These are phyloP conservation scores for Podospora tetraspora DNA, from an alignment of 495 filamentous ascomycete species.

Conservation along the genomic window DNA sequence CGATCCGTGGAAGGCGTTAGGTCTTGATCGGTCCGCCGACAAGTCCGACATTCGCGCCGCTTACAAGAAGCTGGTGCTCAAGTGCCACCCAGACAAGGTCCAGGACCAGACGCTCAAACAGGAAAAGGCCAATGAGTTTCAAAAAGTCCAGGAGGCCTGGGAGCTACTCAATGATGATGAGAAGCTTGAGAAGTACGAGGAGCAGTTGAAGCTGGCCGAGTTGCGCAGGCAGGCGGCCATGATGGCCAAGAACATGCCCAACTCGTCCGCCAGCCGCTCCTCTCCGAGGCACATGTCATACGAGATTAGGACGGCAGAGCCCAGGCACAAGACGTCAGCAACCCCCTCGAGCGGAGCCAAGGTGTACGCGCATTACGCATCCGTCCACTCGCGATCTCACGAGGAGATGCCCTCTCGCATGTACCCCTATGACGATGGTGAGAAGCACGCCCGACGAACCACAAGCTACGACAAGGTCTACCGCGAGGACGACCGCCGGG, in stretches of 20 bases:
- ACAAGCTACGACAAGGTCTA: slow-evolving; percentile 45
- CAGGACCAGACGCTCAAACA: slow-evolving; percentile 61
- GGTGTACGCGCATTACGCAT: slow-evolving; percentile 31
- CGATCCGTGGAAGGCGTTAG: slow-evolving; percentile 80
- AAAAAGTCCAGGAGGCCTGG: slow-evolving; percentile 89
- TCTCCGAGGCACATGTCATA: slow-evolving; percentile 21
- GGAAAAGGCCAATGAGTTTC: slow-evolving; percentile 77
- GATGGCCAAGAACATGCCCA: slow-evolving; percentile 30
- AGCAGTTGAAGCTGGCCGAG: slow-evolving; percentile 59
- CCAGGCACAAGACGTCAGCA: slow-evolving; percentile 30
- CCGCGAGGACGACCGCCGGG: slow-evolving; percentile 33
- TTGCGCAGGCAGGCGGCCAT: slow-evolving; percentile 27
- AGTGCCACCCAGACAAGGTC: slow-evolving; percentile 94
- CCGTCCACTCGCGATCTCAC: slow-evolving; percentile 35
- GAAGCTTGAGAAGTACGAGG: slow-evolving; percentile 69
- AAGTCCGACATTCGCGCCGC: slow-evolving; percentile 69
- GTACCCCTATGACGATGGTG: slow-evolving; percentile 29
- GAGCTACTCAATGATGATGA: slow-evolving; percentile 80
- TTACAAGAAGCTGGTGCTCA: slow-evolving; percentile 87
- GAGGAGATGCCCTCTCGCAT: slow-evolving; percentile 35
- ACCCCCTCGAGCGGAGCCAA: slow-evolving; percentile 29
- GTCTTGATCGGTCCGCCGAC: slow-evolving; percentile 69
- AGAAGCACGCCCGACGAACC: slow-evolving; percentile 35
- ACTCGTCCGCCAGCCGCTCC: slow-evolving; percentile 33
- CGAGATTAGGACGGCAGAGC: slow-evolving; percentile 33